Conservation (phyloP, 2,329 filamentous ascomycete species). For the Ploettnerulaceae sp. region DNA sequence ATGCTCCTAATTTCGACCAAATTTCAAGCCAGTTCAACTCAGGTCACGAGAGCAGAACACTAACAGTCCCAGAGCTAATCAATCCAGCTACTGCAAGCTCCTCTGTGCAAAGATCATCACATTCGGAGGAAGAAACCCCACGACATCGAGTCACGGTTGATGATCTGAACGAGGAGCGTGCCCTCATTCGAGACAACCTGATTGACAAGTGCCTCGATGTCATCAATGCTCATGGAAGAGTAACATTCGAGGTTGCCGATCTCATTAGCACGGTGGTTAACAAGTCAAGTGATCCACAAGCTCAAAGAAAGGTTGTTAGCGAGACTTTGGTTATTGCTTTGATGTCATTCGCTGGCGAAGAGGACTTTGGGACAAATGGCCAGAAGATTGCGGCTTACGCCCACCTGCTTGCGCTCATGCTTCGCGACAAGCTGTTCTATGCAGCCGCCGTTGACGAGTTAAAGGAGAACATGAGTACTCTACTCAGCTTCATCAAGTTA, state of each 20-base stretch:
- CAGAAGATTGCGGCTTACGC: conserved; percentile 85
- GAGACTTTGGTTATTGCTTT: conserved; percentile 80
- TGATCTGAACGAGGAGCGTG: conserved; percentile 71
- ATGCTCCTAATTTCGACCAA: conserved; percentile 19
- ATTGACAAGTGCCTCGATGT: conserved; percentile 90
- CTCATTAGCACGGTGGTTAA: conserved; percentile 71
- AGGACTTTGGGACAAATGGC: conserved; percentile 44
- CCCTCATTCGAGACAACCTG: conserved; percentile 66
- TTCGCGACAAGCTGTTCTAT: conserved; percentile 81
- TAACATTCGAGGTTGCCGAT: conserved; percentile 87
- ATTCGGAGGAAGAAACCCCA: neutral
- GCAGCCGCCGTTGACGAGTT: conserved; percentile 68
- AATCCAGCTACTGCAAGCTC: neutral
- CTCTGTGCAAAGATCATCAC: conserved; percentile 6
- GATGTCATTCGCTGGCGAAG: conserved; percentile 59
- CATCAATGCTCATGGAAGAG: conserved; percentile 78
- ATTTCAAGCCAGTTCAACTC: conserved; percentile 16
- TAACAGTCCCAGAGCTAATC: neutral
- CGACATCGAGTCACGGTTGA: conserved; percentile 56
- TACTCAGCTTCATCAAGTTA: conserved; percentile 75
- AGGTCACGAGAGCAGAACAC: conserved; percentile 4
- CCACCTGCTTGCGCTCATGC: conserved; percentile 80
- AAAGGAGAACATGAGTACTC: conserved; percentile 68
- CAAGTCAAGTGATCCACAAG: conserved; percentile 52
- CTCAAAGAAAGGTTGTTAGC: conserved; percentile 65